Conservation (phyloP, 371 early-diverging fungal genomes). For the Mucor saturninus region DNA sequence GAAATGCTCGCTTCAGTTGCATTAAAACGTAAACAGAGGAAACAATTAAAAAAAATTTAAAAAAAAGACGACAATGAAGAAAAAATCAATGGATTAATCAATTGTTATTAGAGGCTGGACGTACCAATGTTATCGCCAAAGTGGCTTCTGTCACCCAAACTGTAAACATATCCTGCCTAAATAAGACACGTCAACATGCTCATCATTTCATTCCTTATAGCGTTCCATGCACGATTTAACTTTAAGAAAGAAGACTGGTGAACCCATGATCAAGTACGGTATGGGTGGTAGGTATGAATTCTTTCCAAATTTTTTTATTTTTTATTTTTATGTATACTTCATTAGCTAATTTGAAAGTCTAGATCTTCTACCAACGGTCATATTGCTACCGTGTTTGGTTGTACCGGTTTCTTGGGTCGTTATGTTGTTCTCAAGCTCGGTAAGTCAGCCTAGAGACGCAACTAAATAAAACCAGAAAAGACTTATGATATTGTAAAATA, state of each 20-base stretch:
- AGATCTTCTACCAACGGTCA: constrained; percentile 83
- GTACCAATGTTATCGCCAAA: constrained; percentile 31
- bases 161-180: constrained; percentile 22
- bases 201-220: constrained; percentile 28
- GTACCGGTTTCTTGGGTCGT: constrained; percentile 95
- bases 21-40: constrained; percentile 27
- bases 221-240: constrained; percentile 72
- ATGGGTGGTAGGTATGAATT: constrained; percentile 68
- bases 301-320: background rate
- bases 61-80: background rate
- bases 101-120: constrained; percentile 37
- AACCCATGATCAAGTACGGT: constrained; percentile 70
- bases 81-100: background rate
- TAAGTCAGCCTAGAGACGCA: constrained; percentile 35
- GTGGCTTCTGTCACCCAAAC: constrained; percentile 30
- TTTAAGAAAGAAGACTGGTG: constrained; percentile 71
- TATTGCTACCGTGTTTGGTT: constrained; percentile 94
- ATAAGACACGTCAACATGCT: background rate
- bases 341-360: background rate
- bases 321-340: background rate
- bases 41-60: background rate
- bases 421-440: constrained; percentile 92
- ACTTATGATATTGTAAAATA: constrained; percentile 8
- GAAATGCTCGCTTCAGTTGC: constrained; percentile 32
- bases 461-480: background rate